These are phyloP conservation scores for Bacidia gigantensis DNA, from an alignment of 495 filamentous ascomycete species.

Conservation along the genomic window DNA sequence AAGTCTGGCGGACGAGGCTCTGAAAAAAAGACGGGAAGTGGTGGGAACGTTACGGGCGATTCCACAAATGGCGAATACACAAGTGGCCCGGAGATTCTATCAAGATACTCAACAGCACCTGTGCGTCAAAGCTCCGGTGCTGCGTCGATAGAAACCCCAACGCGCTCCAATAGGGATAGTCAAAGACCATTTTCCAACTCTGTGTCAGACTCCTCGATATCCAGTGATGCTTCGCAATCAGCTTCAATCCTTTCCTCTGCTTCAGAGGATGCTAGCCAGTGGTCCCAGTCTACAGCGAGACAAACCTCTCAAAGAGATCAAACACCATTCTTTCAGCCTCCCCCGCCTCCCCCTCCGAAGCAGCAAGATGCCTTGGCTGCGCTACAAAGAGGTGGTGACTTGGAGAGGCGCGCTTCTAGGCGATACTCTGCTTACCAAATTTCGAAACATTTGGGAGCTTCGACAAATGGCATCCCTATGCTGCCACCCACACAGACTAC, in stretches of 20 bases:
- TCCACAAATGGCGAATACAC: slow-evolving; percentile 14
- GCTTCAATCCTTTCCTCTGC: slow-evolving; percentile 54
- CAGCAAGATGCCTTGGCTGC: slow-evolving; percentile 85
- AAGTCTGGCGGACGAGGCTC: slow-evolving; percentile 19
- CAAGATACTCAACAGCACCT: slow-evolving; percentile 29
- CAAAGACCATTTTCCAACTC: slow-evolving; percentile 31
- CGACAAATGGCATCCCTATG: slow-evolving; percentile 70
- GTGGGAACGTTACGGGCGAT: slow-evolving; percentile 25
- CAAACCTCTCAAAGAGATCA: slow-evolving; percentile 21
- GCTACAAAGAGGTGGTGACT: slow-evolving; percentile 75
- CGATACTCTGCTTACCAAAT: slow-evolving; percentile 94
- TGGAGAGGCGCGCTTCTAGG: slow-evolving; percentile 86
- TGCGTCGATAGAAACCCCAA: neutral
- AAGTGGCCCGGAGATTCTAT: slow-evolving; percentile 33
- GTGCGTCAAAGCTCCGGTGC: slow-evolving; percentile 13
- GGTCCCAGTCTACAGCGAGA: slow-evolving; percentile 24
- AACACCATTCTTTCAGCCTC: slow-evolving; percentile 38
- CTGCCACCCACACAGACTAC: slow-evolving; percentile 68
- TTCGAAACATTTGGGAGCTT: slow-evolving; percentile 74
- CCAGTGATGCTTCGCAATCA: slow-evolving; percentile 55
- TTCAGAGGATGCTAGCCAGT: slow-evolving; percentile 39
- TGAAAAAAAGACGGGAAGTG: slow-evolving; percentile 34
- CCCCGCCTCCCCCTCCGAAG: slow-evolving; percentile 64
- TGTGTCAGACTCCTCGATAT: slow-evolving; percentile 38
- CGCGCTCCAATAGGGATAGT: slow-evolving; percentile 33